phyloP scores from a whole-genome alignment of 2,329 filamentous ascomycete species.

The Pestalotiopsis sp. region DNA sequence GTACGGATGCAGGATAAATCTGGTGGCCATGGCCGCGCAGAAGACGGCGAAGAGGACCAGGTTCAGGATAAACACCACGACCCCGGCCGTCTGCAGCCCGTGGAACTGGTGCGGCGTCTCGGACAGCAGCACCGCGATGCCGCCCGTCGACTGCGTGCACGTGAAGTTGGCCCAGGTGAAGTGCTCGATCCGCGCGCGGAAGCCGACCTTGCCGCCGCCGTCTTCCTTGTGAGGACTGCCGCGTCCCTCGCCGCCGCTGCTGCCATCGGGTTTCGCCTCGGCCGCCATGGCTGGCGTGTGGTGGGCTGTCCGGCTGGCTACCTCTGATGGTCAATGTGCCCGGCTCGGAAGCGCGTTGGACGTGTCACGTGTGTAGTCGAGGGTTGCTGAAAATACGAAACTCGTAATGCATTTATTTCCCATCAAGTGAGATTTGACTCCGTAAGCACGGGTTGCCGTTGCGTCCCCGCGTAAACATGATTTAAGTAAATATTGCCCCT shows the following conservation, averaged over 20 bases:
- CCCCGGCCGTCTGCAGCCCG: slow-evolving; percentile 54
- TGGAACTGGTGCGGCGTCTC: slow-evolving; percentile 54
- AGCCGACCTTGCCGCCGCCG: slow-evolving; percentile 20
- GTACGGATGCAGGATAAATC: slow-evolving; percentile 32
- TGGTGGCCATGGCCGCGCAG: slow-evolving; percentile 44
- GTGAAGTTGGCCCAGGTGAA: slow-evolving; percentile 61
- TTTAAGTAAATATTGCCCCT: not conserved
- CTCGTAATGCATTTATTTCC: too few species aligned
- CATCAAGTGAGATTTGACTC: too few species aligned
- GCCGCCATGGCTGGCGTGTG: not conserved
- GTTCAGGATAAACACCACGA: slow-evolving; percentile 58
- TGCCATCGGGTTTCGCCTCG: not conserved
- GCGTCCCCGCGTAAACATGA: too few species aligned
- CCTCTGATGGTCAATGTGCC: not conserved
- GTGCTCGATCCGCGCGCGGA: slow-evolving; percentile 33
- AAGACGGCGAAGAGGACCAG: slow-evolving; percentile 54
- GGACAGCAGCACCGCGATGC: slow-evolving; percentile 54
- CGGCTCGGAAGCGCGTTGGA: too few species aligned
- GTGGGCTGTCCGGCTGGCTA: not conserved
- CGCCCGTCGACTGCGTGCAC: slow-evolving; percentile 39
- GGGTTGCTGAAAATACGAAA: too few species aligned
- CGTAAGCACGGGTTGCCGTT: too few species aligned
- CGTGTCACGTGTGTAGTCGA: too few species aligned
- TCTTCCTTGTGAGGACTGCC: not conserved
- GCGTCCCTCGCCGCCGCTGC: not conserved